These are phyloP conservation scores for Hemileia vastatrix DNA, from an alignment of 1,284 basidiomycete genomes.

Conservation along the genomic window DNA sequence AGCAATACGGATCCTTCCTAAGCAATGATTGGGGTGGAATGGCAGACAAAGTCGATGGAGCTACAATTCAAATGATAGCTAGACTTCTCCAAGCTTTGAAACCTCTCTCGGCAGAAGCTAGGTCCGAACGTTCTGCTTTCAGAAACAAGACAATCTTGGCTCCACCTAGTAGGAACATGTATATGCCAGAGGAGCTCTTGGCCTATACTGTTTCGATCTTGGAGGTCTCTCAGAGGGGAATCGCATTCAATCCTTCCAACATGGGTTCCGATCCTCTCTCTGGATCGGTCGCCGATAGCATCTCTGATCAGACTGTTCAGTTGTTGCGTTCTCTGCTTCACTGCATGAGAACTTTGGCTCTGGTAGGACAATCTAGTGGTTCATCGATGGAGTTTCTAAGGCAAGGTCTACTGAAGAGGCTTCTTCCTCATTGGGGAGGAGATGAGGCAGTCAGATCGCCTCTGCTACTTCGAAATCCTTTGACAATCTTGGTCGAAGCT, in stretches of 20 bases:
- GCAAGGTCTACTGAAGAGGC: slow-evolving; percentile 39
- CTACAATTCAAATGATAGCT: slow-evolving; percentile 38
- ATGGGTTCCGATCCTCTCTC: slow-evolving; percentile 51
- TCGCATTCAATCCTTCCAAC: slow-evolving; percentile 26
- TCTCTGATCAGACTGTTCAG: slow-evolving; percentile 65
- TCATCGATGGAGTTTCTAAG: slow-evolving; percentile 25
- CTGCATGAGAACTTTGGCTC: slow-evolving; percentile 59
- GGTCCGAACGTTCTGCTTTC: slow-evolving; percentile 39
- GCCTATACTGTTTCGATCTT: slow-evolving; percentile 71
- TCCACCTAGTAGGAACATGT: slow-evolving; percentile 49
- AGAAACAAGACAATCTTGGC: slow-evolving; percentile 36
- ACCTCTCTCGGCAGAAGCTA: slow-evolving; percentile 39
- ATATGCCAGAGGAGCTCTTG: slow-evolving; percentile 76
- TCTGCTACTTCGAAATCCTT: slow-evolving; percentile 68
- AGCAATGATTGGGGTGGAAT: not conserved
- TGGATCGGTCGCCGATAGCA: slow-evolving; percentile 57
- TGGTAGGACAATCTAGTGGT: not conserved
- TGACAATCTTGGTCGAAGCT: slow-evolving; percentile 73
- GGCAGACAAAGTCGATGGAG: slow-evolving; percentile 27
- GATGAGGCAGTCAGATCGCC: slow-evolving; percentile 64
- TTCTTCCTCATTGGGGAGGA: slow-evolving; percentile 41
- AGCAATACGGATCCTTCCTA: slow-evolving; percentile 1
- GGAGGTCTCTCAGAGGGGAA: slow-evolving; percentile 65
- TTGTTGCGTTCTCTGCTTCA: slow-evolving; percentile 66
- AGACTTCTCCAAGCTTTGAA: slow-evolving; percentile 35